Evolutionary conservation across 257 asterid species (phyloP).

Genomic region (Solanum piurae): DNA sequence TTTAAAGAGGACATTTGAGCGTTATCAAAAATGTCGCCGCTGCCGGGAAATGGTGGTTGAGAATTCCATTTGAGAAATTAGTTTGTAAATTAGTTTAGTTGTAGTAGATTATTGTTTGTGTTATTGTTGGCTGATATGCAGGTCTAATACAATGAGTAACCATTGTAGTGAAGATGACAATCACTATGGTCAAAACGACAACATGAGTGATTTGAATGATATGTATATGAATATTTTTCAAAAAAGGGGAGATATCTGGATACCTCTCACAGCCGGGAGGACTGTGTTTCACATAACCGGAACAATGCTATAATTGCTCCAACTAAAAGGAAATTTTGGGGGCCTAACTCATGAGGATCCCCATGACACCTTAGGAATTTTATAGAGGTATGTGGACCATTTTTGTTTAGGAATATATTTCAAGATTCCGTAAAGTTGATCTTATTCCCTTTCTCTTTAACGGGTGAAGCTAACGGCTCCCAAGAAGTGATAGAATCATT

Average conservation of each 20-base stretch:
- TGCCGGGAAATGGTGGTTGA: not conserved
- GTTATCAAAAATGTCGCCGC: not conserved
- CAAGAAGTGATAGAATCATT: no score
- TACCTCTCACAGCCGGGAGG: not conserved
- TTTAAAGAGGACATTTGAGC: no score
- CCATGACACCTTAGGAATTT: not conserved
- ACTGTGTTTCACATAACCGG: not conserved
- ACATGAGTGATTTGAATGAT: not conserved
- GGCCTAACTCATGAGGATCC: not conserved
- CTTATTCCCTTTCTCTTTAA: no score
- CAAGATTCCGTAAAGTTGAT: not conserved
- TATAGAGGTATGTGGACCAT: not conserved
- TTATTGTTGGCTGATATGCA: not conserved
- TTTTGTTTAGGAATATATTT: no score
- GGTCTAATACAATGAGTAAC: not conserved
- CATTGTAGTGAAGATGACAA: not conserved
- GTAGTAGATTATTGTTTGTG: not conserved
- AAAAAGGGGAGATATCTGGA: no score
- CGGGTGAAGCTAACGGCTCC: not conserved
- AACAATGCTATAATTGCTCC: not conserved
- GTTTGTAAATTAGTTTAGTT: not conserved
- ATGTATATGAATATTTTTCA: not conserved
- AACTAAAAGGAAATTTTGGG: not conserved
- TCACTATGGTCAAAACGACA: not conserved
- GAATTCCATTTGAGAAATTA: no score